phyloP scores from a whole-genome alignment of 1,284 basidiomycete species.

The Ceratobasidium sp. region DNA sequence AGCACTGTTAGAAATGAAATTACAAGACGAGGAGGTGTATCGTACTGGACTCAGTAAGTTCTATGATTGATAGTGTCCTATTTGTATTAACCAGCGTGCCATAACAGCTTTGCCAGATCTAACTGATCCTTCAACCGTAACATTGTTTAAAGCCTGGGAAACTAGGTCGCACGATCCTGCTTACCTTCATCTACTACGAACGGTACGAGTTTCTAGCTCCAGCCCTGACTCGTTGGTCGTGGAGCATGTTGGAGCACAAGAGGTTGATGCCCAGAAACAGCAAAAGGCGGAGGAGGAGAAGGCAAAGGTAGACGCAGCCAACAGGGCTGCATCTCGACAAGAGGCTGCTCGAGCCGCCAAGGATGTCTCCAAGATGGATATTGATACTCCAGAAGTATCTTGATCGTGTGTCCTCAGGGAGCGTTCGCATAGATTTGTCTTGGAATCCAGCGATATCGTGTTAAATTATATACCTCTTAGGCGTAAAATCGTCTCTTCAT shows the following conservation, averaged over 20 bases:
- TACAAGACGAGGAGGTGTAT: conserved; percentile 77
- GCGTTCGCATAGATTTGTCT: too few relatives aligned
- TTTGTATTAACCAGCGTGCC: background rate
- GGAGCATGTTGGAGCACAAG: conserved; percentile 65
- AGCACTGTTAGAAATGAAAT: conserved; percentile 76
- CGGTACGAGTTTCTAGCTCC: conserved; percentile 73
- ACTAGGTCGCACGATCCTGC: conserved; percentile 68
- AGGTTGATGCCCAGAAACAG: conserved; percentile 25
- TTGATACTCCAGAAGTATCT: background rate
- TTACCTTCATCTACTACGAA: conserved; percentile 78
- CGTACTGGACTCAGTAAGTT: conserved; percentile 81
- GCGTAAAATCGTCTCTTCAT: too few relatives aligned
- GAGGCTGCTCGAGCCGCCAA: conserved; percentile 21
- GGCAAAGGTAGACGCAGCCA: conserved; percentile 40
- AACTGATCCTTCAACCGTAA: conserved; percentile 75
- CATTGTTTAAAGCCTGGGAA: conserved; percentile 81
- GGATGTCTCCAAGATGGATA: conserved; percentile 45
- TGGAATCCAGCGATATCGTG: background rate
- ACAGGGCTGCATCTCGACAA: conserved; percentile 37
- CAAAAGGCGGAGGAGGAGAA: conserved; percentile 42
- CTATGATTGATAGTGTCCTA: background rate
- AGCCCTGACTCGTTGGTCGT: conserved; percentile 55
- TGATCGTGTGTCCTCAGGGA: too few relatives aligned
- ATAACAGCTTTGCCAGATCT: conserved; percentile 83
- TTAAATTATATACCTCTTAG: background rate